Base-by-base conservation (phyloP, 78 protist species). In the Dictyostelium firmibasis region DNA sequence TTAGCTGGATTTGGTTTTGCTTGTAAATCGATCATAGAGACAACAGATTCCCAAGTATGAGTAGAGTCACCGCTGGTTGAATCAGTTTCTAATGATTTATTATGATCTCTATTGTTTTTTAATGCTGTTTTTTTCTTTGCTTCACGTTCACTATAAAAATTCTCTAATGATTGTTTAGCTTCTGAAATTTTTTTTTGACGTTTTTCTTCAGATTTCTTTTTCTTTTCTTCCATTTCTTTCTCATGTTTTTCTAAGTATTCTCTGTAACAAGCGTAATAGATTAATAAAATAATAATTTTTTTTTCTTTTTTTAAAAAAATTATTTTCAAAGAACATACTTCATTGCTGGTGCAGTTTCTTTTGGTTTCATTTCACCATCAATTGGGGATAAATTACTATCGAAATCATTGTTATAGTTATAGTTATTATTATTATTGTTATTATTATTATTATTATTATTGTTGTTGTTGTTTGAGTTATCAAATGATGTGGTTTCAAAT, bases 51-150 rank as follows among this genome's bases (percentile, higher is more conserved):
- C 93, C 93, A 87, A 36, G 93, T 53, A 18, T 87, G 74, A 0
- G 67, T 78, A 60, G 44, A 16, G 2, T 1, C 14, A 20, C 31
- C 69, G 7, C 74, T 25, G 16, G 81, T 43, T 9, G 33, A 11
- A 27, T n/a, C 33, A 62, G 3, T 8, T 41, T 87, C 93, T 41
- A 87, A 62, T 41, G 93, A 33, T 81, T 87, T 87, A 67, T 87
- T 87, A 43, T 87, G 93, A 27, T 87, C 93, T 78, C 93, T 87
- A 50, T 87, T 87, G 43, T 87, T 87, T 50, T 87, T 76, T 16
- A 76, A 43, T 35, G 93, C 93, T 23, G 93, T 87, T 25, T 76
- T 87, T 27, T 87, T 87, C 47, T 87, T 87, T 35, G 79, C n/a
- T 43, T 87, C 93, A 38, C 93, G 43, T 67, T 87, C 93, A 16